Evolutionary conservation across 169 alveolate genomes (phyloP), one percentile per base, ranked within the genome.

Genomic region (Plasmodium gaboni): DNA sequence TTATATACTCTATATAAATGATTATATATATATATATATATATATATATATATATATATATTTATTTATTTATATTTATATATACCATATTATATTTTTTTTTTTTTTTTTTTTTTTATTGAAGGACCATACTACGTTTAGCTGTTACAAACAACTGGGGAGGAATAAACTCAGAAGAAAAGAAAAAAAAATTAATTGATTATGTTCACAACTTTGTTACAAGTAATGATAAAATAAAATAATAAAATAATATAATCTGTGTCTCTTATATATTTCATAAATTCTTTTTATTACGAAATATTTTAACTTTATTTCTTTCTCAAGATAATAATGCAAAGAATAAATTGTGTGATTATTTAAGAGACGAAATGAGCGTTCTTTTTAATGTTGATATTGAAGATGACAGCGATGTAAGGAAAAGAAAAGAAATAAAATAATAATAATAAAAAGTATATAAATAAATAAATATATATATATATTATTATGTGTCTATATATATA

Each of bases 91-190:
- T 42, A 72, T 17, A 50, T 72, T 72, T 46, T 46, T 46, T 57
- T 3, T 1, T 55, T 38, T 32, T 73, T 59, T 17, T 17, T 10
- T 10, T 19, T 13, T 59, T 19, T 26, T n/a, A 5, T 59, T 59
- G 50, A 42, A 76, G 89, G 89, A 76, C 89, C 10, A 74, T 76
- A 44, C 78, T 76, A 26, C 72, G 89, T 3, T 12, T 76, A 57
- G 89, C 89, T 38, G 89, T 76, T 28, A 63, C 89, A 69, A 53
- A 76, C 42, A 76, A 76, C 32, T 76, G 89, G 89, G 89, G 89
- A 32, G 89, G 89, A 55, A 53, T 71, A 64, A 50, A 12, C 51
- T 76, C 89, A 55, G 78, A 76, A 65, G 89, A 76, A 22, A 76
- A 76, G 28, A 76, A 76, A 64, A 76, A 64, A 48, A 76, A 76